A percentile compares a stretch with the other conserved stretches of the same genome.
phyloP scores from a whole-genome alignment of 2,329 filamentous ascomycete species.

The Hypoxylon sp. region DNA sequence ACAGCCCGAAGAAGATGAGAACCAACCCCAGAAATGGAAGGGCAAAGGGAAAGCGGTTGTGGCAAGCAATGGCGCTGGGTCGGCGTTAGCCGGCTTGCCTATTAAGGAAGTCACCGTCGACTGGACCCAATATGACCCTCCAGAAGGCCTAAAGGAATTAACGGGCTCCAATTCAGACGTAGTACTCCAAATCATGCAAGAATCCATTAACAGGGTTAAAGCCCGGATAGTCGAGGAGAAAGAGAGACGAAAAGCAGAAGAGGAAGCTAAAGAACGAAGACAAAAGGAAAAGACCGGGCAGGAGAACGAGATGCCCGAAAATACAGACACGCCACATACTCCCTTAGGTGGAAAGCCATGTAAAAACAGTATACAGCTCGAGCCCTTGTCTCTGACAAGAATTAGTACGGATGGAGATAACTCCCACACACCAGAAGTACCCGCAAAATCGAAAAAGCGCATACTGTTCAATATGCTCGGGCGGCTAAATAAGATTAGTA shows the following conservation, averaged over 20 bases:
- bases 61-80: not conserved
- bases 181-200: conserved; percentile 59
- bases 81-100: conserved; percentile 31
- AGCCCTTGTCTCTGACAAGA: not conserved
- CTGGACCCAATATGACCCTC: conserved; percentile 65
- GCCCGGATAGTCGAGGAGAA: conserved; percentile 55
- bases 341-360: conserved; percentile 14
- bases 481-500: conserved; percentile 50
- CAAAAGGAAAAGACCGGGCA: conserved; percentile 29
- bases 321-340: conserved; percentile 11
- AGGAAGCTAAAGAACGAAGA: conserved; percentile 42
- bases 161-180: conserved; percentile 59
- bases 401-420: conserved; percentile 23
- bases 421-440: conserved; percentile 26
- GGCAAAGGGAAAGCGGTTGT: conserved; percentile 46
- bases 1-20: conserved; percentile 25
- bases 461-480: conserved; percentile 58
- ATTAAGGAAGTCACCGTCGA: conserved; percentile 55
- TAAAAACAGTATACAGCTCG: not conserved
- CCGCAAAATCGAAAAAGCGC: conserved; percentile 55
- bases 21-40: conserved; percentile 39
- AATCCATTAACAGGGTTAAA: conserved; percentile 64
- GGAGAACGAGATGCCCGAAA: conserved; percentile 25
- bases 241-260: conserved; percentile 53
- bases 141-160: conserved; percentile 58